phyloP scores from a whole-genome alignment of 2,329 filamentous ascomycete species.

The Fusarium mangiferae region DNA sequence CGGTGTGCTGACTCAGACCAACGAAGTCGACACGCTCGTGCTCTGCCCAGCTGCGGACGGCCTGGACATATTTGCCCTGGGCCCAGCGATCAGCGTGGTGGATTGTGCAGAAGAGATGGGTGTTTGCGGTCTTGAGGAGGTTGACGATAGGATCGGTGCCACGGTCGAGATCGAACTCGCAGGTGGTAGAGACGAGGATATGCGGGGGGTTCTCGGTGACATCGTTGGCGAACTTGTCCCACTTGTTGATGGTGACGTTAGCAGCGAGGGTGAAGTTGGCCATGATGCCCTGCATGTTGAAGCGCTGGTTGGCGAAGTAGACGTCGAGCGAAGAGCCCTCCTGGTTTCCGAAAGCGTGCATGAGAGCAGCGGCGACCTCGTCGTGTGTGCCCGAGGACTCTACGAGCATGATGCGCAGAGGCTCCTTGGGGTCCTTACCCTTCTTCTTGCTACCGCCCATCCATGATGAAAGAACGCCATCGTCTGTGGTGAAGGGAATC shows the following conservation, averaged over 20 bases:
- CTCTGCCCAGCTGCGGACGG: conserved; percentile 33
- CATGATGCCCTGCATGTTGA: conserved; percentile 43
- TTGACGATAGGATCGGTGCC: conserved; percentile 28
- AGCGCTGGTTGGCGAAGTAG: conserved; percentile 41
- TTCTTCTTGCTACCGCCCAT: conserved; percentile 18
- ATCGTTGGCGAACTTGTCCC: conserved; percentile 25
- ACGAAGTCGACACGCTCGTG: conserved; percentile 41
- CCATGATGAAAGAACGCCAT: conserved; percentile 38
- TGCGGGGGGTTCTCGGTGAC: conserved; percentile 32
- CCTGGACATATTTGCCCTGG: conserved; percentile 34
- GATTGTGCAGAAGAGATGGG: conserved; percentile 43
- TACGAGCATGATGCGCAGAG: conserved; percentile 40
- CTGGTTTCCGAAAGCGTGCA: conserved; percentile 41
- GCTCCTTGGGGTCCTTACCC: conserved; percentile 20
- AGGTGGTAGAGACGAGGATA: conserved; percentile 45
- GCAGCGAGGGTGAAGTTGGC: conserved; percentile 39
- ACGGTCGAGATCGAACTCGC: conserved; percentile 42
- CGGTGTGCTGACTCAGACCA: conserved; percentile 43
- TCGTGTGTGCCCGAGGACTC: conserved; percentile 45
- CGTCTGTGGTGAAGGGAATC: conserved; percentile 41
- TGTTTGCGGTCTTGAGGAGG: conserved; percentile 34
- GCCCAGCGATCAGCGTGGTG: conserved; percentile 45
- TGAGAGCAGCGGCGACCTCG: conserved; percentile 42
- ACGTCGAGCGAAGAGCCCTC: conserved; percentile 33
- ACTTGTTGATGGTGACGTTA: conserved; percentile 26